These are phyloP conservation scores for Trichoderma erinaceum DNA, from an alignment of 495 filamentous ascomycete genomes.

Conservation along the genomic window DNA sequence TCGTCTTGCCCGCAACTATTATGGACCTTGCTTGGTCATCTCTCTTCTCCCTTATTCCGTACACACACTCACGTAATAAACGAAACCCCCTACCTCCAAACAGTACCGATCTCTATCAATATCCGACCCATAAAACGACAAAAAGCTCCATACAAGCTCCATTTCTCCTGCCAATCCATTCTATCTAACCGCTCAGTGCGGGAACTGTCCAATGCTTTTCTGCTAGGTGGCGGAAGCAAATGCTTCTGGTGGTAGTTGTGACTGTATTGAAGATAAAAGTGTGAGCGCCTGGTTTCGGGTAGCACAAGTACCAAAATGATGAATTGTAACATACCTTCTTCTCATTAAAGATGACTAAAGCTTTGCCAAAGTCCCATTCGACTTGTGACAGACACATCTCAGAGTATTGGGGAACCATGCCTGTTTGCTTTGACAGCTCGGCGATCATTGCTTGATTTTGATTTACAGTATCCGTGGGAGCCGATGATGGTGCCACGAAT, in stretches of 20 bases:
- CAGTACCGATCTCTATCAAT: slow-evolving; percentile 1
- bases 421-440: slow-evolving; percentile 60
- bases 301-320: neutral
- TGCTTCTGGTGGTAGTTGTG: slow-evolving; percentile 33
- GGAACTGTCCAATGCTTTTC: slow-evolving; percentile 19
- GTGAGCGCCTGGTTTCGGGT: neutral
- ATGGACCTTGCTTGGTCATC: neutral
- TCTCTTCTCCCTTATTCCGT: neutral
- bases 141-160: slow-evolving; percentile 7
- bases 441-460: slow-evolving; percentile 57
- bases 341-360: slow-evolving; percentile 59
- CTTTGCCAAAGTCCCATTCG: slow-evolving; percentile 67
- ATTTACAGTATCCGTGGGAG: slow-evolving; percentile 19
- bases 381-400: slow-evolving; percentile 63
- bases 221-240: slow-evolving; percentile 25
- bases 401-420: slow-evolving; percentile 67
- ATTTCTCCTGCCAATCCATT: slow-evolving; percentile 16
- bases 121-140: neutral
- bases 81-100: neutral
- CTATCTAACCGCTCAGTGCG: slow-evolving; percentile 18
- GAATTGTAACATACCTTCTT: slow-evolving; percentile 30
- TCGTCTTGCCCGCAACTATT: too few species aligned
- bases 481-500: slow-evolving; percentile 19
- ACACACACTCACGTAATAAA: neutral
- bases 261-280: neutral